Evolutionary conservation across 192 early-diverging fungal genomes (phyloP), one percentile per base, ranked within the genome.

Genomic region (Backusella luteola): DNA sequence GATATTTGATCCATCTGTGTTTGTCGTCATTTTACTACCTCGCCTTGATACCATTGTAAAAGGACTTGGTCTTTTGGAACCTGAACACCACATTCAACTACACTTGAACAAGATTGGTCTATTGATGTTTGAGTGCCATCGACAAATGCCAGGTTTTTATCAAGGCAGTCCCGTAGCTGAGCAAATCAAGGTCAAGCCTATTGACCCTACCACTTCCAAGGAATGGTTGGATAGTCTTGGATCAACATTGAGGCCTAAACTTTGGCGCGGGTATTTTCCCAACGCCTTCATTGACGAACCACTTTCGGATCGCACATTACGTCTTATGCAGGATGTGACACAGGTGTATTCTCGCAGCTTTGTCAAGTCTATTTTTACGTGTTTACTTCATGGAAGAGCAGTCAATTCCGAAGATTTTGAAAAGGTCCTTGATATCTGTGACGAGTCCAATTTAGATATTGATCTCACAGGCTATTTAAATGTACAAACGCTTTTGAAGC

Each of bases 391-490:
- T 66, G 86, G 84, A 6, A 82, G 86, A 19, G 69, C 73, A 14
- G 80, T 90, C 23, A 81, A 84, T 9, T 73, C 75, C 15, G 59
- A 42, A 7, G 89, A 90, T 75, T 83, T 90, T 42, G 73, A 81
- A 36, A 87, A 85, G 35, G 83, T 83, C 1, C 75, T 84, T 14
- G 82, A 85, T 34, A 79, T 84, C 23, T 90, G 89, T 63, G 73
- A 81, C 11, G 81, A 87, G 38, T 79, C 84, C 1, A 78, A 79
- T 34, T 66, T 88, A 38, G 87, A 90, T 67, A 88, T 90, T 42
- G 87, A 88, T 77, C 83, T 90, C 21, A 87, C 89, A 12, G 87
- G 85, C 0, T 88, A 86, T 49, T 59, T 90, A 0, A 90, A 90
- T 53, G 87, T 86, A 1, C 84, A 88, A 69, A 79, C 82, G 15